These are phyloP conservation scores for Dioscorea alata DNA, from an alignment of 106 monocot genomes.

Conservation along the genomic window DNA sequence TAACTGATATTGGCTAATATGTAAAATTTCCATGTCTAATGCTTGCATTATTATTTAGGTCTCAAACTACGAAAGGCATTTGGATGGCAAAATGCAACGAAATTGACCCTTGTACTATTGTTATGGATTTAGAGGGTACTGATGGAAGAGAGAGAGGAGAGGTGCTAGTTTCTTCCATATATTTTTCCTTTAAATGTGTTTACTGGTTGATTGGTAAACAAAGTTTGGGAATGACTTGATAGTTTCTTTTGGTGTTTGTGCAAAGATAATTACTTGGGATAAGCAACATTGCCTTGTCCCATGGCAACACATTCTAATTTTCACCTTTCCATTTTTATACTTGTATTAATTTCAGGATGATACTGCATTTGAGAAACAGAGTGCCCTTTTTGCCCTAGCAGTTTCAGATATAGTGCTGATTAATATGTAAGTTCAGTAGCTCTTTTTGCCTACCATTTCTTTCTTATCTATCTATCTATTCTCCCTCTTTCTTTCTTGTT, in stretches of 20 bases:
- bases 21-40: background rate
- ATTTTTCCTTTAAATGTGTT: too few species aligned
- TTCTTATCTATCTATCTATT: background rate
- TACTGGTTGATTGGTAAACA: too few species aligned
- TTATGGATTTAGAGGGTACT: constrained; percentile 96
- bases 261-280: too few species aligned
- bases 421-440: constrained; percentile 65
- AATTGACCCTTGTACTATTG: constrained; percentile 87
- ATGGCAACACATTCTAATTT: too few species aligned
- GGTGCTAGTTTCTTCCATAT: constrained; percentile 24
- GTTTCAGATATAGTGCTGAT: constrained; percentile 95
- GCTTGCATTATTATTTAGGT: constrained; percentile 33
- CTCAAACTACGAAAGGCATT: constrained; percentile 93
- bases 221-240: too few species aligned
- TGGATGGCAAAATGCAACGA: constrained; percentile 74
- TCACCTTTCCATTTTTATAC: too few species aligned
- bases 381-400: constrained; percentile 94
- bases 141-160: constrained; percentile 97
- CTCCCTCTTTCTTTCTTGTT: background rate
- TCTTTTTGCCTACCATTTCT: background rate
- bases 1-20: too few species aligned
- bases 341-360: constrained; percentile 64
- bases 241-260: too few species aligned
- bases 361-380: constrained; percentile 98
- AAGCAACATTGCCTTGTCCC: too few species aligned